Evolutionary conservation across 805 yeast genomes (phyloP).

Genomic region (Candida lessepsii): DNA sequence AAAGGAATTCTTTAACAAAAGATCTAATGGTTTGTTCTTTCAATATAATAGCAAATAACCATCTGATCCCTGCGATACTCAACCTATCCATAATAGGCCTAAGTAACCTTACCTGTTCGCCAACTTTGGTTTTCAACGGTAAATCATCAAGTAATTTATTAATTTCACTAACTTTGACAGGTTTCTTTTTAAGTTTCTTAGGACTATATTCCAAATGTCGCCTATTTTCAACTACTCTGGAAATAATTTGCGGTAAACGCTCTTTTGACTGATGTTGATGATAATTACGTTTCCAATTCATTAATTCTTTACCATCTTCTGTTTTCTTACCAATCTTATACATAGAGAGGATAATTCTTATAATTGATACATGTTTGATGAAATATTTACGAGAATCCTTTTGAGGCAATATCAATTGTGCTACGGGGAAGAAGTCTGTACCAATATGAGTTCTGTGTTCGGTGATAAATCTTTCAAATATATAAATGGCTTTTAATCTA

Average conservation of each 20-base stretch:
- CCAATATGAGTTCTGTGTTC: slow-evolving; percentile 39
- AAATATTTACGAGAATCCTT: slow-evolving; percentile 62
- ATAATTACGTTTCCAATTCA: slow-evolving; percentile 36
- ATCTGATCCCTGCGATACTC: slow-evolving; percentile 62
- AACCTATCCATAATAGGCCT: slow-evolving; percentile 50
- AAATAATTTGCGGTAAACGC: slow-evolving; percentile 48
- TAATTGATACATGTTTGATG: slow-evolving; percentile 63
- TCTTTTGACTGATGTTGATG: slow-evolving; percentile 28
- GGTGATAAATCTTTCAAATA: slow-evolving; percentile 29
- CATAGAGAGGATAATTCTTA: slow-evolving; percentile 45
- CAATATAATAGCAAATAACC: slow-evolving; percentile 66
- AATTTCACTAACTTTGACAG: slow-evolving; percentile 28
- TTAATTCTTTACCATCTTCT: slow-evolving; percentile 49
- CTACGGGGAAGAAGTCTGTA: slow-evolving; percentile 60
- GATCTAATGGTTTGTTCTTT: slow-evolving; percentile 55
- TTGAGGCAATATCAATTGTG: slow-evolving; percentile 60
- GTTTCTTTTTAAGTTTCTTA: slow-evolving; percentile 24
- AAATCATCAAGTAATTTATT: slow-evolving; percentile 31
- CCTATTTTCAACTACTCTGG: slow-evolving; percentile 50
- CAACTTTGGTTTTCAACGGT: slow-evolving; percentile 23
- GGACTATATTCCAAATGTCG: slow-evolving; percentile 35
- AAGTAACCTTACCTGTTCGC: slow-evolving; percentile 44
- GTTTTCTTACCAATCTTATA: slow-evolving; percentile 60
- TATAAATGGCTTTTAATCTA: slow-evolving; percentile 24
- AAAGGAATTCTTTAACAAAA: slow-evolving; percentile 59